These are phyloP conservation scores for Aspergillus hancockii DNA, from an alignment of 495 filamentous ascomycete genomes.

Conservation along the genomic window DNA sequence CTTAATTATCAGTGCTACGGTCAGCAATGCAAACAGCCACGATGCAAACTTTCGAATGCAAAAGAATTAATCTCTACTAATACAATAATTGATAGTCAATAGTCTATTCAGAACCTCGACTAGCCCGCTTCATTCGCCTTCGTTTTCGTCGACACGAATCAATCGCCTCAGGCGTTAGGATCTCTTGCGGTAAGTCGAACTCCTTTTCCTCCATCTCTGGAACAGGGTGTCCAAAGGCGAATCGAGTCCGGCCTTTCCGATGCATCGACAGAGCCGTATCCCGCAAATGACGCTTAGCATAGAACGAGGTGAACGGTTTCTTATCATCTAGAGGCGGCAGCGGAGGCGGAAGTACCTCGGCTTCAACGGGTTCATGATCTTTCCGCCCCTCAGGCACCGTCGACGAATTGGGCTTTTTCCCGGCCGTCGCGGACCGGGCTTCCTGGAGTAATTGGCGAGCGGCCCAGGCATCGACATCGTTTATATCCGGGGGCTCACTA, in stretches of 20 bases:
- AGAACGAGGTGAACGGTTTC: slow-evolving; percentile 84
- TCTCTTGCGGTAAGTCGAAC: slow-evolving; percentile 73
- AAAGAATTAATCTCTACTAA: slow-evolving; percentile 1
- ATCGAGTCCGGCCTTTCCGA: slow-evolving; percentile 54
- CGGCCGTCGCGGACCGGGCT: slow-evolving; percentile 48
- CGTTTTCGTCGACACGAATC: slow-evolving; percentile 64
- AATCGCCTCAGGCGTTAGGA: slow-evolving; percentile 67
- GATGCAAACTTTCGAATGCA: neutral
- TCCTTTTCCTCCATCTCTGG: slow-evolving; percentile 69
- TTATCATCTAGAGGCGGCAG: slow-evolving; percentile 36
- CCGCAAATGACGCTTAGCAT: slow-evolving; percentile 71
- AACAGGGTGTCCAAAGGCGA: slow-evolving; percentile 80
- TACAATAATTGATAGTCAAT: neutral
- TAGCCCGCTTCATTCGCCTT: slow-evolving; percentile 44
- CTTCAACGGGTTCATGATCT: slow-evolving; percentile 20
- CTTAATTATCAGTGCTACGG: neutral
- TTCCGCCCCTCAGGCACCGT: slow-evolving; percentile 14
- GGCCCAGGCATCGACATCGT: slow-evolving; percentile 72
- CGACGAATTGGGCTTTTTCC: slow-evolving; percentile 32
- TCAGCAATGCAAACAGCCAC: neutral
- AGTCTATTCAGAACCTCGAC: slow-evolving; percentile 20
- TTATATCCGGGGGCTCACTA: slow-evolving; percentile 59
- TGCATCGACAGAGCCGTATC: slow-evolving; percentile 68
- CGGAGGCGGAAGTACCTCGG: slow-evolving; percentile 4
- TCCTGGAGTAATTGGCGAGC: slow-evolving; percentile 76